Conservation (phyloP, 2,329 filamentous ascomycete species). For the Ambrosiella beaveri region DNA sequence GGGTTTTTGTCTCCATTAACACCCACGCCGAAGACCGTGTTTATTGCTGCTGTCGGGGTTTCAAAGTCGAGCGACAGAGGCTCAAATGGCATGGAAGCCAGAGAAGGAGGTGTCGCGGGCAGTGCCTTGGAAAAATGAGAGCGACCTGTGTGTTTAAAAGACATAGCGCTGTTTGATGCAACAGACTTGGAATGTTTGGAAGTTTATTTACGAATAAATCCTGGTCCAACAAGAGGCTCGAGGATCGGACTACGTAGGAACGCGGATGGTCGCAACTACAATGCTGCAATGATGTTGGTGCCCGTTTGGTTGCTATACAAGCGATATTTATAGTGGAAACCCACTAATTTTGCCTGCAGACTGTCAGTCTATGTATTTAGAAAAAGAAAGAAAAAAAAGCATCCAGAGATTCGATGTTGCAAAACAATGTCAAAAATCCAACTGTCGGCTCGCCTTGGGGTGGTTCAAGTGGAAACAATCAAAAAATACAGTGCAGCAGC, state of each 20-base stretch:
- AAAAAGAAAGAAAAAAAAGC: too few species aligned
- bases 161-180: slow-evolving; percentile 3
- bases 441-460: too few species aligned
- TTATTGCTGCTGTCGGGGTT: background rate
- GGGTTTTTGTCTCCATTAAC: background rate
- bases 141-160: slow-evolving; percentile 19
- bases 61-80: slow-evolving; percentile 8
- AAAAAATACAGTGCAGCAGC: too few species aligned
- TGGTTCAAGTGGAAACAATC: too few species aligned
- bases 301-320: background rate
- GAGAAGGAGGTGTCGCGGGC: slow-evolving; percentile 29
- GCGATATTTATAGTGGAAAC: background rate
- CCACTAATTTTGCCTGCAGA: too few species aligned
- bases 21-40: background rate
- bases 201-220: background rate
- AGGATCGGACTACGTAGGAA: background rate
- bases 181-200: too few species aligned
- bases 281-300: background rate
- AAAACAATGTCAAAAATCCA: too few species aligned
- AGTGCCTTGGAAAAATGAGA: slow-evolving; percentile 44
- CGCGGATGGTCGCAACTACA: background rate
- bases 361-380: too few species aligned
- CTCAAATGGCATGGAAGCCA: slow-evolving; percentile 12
- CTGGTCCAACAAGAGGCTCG: background rate
- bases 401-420: too few species aligned